Evolutionary conservation across 108 stramenopile genomes (phyloP).

Genomic region (Fistulifera pelliculosa): DNA sequence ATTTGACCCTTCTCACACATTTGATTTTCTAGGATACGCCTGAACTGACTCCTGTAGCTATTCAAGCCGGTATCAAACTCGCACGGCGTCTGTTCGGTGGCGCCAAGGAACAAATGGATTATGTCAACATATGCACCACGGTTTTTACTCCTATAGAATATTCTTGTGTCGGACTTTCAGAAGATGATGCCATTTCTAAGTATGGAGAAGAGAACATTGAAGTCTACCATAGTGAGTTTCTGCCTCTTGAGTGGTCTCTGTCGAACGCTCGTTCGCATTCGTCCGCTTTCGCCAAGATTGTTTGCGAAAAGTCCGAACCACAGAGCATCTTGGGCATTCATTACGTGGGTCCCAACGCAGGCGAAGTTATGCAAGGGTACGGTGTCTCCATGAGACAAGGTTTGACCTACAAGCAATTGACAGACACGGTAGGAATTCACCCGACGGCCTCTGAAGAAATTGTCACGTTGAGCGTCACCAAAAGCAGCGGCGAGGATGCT

Average conservation of each 20-base stretch:
- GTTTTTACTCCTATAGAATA: conserved; percentile 98
- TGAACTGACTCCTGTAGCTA: conserved; percentile 97
- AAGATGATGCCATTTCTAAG: conserved; percentile 86
- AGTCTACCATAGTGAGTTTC: conserved; percentile 90
- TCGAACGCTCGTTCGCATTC: conserved; percentile 44
- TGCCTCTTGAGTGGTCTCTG: conserved; percentile 93
- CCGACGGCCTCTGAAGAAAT: conserved; percentile 93
- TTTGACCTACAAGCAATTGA: conserved; percentile 69
- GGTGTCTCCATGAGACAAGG: conserved; percentile 88
- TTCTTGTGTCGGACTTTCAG: conserved; percentile 87
- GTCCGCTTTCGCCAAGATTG: conserved; percentile 82
- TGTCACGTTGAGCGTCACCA: conserved; percentile 75
- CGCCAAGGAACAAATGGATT: conserved; percentile 83
- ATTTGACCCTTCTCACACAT: background rate
- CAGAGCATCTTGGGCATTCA: conserved; percentile 92
- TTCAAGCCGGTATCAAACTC: conserved; percentile 86
- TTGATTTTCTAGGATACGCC: conserved; percentile 55
- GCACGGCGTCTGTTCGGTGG: conserved; percentile 90
- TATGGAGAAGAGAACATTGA: conserved; percentile 78
- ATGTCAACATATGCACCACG: conserved; percentile 87
- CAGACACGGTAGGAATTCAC: conserved; percentile 94
- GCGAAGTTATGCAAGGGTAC: conserved; percentile 94
- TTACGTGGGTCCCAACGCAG: conserved; percentile 96
- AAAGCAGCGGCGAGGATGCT: conserved; percentile 84
- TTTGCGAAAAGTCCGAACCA: conserved; percentile 61